Base-by-base conservation (phyloP, 208 protist genomes). In the Trypanosoma theileri region DNA sequence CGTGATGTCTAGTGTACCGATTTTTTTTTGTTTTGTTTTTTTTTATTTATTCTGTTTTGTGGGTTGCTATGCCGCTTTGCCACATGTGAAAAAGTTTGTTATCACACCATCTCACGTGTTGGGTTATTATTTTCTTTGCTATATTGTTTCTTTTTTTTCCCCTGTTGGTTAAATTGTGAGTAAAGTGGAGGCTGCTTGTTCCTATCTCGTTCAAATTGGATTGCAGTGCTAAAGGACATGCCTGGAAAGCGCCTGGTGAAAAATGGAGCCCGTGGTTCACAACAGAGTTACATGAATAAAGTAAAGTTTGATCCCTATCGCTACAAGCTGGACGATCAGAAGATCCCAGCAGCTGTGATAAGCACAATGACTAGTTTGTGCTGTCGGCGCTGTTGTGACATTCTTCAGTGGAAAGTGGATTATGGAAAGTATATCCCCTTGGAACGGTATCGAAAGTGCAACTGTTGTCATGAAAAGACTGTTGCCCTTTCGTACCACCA, bases 391-490 rank as follows among this genome's bases (percentile, higher is more conserved):
- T 97, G 92, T 77, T 92, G 82, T 59, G 83, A 95, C 16, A 91
- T 95, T 19, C 80, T 97, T 59, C 78, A 92, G 31, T 97, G 92
- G 92, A 95, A 94, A 67, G 73, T 91, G 6, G 83, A 92, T 52
- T 97, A 92, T 56, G 92, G 92, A 1, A 94, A 97, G 68, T 97
- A 92, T 64, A 65, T 66, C 14, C 73, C 77, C 4, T 79, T 83
- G 26, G 79, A 91, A 41, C 75, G 69, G 26, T 55, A 79, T 0
- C 71, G 77, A 1, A 84, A 84, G 62, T 97, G 92, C 75, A 93
- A 94, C 55, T 31, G 65, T 0, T 97, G 92, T 63, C 59, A 66
- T 3, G 71, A 83, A 17, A 88, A 81, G 63, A 84, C 67, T 11
- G 79, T 97, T 3, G 22, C 54, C 10, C 26, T 86, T 13, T 76